Base-by-base conservation (phyloP, 306 rosid genomes). In the Rosa multiflora region DNA sequence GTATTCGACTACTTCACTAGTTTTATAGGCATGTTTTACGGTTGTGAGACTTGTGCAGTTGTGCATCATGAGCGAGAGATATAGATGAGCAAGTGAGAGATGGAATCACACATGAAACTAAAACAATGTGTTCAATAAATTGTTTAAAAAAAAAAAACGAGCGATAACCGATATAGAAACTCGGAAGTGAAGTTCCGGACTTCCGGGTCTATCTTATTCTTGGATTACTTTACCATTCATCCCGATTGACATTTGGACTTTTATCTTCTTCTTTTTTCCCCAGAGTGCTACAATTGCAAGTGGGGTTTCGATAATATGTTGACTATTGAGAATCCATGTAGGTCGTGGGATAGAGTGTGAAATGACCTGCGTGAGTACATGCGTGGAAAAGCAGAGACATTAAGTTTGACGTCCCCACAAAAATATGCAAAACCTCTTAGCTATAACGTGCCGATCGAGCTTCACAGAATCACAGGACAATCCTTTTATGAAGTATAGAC, bases 361-460 rank as follows among this genome's bases (percentile, higher is more conserved):
- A 29, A 75, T 44, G 70, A 43, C 55, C 10, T 26, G 17, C 46
- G 46, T 13, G 47, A 76, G 61, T 62, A 62, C 14, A 76, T 76
- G 72, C 67, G 35, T 29, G 43, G n/a, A 63, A 75, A 75, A 75
- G 35, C 59, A 61, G 3, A 62, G 79, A 62, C 71, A 46, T 23
- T 18, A 42, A n/a, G 35, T 10, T 46, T 26, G 12, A 29, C 71
- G 26, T 39, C 72, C 72, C 79, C 79, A 62, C 79, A 63, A 29
- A 40, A 44, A 61, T 43, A 26, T 5, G 58, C 59, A 29, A 44
- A 62, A 61, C 61, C 52, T 17, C 73, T 43, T 11, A 15, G n/a
- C 68, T 9, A 62, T 29, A 61, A 61, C 70, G 70, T 10, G 72
- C 53, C 53, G 15, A 75, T 17, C 32, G 78, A 58, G 78, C 49